Percentiles rank a stretch among this genome's conserved stretches.
Conservation (phyloP, 441 rosid species). For the Populus hybrid region DNA sequence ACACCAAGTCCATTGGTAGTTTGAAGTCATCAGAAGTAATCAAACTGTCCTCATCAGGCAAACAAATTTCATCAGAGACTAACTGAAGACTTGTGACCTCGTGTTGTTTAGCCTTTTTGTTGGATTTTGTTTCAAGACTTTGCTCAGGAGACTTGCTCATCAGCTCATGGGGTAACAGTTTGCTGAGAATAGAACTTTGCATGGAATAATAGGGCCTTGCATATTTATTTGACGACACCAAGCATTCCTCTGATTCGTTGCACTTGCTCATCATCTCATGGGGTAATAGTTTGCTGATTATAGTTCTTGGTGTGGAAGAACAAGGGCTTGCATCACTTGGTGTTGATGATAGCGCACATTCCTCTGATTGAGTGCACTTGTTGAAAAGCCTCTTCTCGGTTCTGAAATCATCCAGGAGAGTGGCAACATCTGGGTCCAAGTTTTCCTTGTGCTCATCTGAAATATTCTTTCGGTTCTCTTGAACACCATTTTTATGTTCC, state of each 20-base stretch:
- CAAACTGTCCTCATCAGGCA: slow-evolving; percentile 48
- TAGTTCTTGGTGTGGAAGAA: background rate
- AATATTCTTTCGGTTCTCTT: slow-evolving; percentile 22
- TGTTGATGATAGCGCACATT: slow-evolving; percentile 1
- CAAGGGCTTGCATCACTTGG: background rate
- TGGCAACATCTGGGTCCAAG: slow-evolving; percentile 20
- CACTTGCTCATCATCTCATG: no score
- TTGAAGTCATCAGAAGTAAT: slow-evolving; percentile 32
- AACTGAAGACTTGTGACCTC: background rate
- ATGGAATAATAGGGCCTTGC: no score
- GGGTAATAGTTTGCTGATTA: background rate
- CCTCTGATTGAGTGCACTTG: slow-evolving; percentile 16
- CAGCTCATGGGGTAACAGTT: slow-evolving; percentile 1
- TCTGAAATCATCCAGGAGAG: slow-evolving; percentile 9
- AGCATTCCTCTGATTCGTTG: no score
- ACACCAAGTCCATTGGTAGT: slow-evolving; percentile 16
- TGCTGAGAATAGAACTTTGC: slow-evolving; percentile 5
- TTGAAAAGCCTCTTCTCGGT: background rate
- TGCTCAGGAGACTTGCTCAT: slow-evolving; percentile 5
- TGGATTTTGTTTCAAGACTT: slow-evolving; percentile 11
- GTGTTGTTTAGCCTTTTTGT: background rate
- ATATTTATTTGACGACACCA: no score
- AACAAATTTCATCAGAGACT: slow-evolving; percentile 26
- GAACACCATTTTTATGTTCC: slow-evolving; percentile 19
- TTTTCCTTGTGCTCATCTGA: slow-evolving; percentile 19